Percentiles rank a stretch among this genome's conserved stretches.
These are phyloP conservation scores for Dendrocalamus sinicus DNA, from an alignment of 176 grass and related monocot genomes.

Conservation along the genomic window DNA sequence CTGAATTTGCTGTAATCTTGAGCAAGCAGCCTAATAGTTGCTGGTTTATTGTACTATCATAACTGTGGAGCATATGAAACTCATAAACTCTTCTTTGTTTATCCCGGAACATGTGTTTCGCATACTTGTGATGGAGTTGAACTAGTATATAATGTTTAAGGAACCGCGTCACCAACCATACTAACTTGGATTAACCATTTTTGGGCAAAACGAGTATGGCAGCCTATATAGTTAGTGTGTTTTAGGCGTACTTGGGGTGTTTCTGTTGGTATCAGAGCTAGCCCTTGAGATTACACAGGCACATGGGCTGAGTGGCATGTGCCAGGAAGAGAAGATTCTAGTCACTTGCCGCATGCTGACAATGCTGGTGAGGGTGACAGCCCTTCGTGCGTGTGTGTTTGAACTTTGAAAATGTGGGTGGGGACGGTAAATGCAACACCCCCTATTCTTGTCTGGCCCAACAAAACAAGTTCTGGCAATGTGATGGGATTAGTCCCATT, in stretches of 20 bases:
- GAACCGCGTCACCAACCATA: background rate
- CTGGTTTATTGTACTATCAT: background rate
- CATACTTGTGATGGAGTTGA: background rate
- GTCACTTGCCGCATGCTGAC: background rate
- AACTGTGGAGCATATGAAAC: conserved; percentile 13
- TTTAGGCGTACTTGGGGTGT: background rate
- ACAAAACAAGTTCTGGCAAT: conserved; percentile 7
- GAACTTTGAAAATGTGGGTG: background rate
- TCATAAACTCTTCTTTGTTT: conserved; percentile 17
- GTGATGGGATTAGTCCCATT: background rate
- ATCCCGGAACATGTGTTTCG: background rate
- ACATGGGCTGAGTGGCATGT: background rate
- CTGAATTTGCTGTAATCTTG: conserved; percentile 34
- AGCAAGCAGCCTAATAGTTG: background rate
- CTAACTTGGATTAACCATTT: background rate
- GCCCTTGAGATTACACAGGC: background rate
- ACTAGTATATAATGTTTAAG: background rate
- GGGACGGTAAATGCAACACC: background rate
- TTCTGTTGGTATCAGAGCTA: background rate
- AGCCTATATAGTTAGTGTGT: background rate
- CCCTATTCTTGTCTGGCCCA: background rate
- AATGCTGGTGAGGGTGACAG: background rate
- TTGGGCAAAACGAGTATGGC: background rate
- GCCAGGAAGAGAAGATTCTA: background rate
- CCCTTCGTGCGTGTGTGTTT: background rate